Conservation (phyloP, 768 basidiomycete genomes). For the Hortiboletus flavorubellus region DNA sequence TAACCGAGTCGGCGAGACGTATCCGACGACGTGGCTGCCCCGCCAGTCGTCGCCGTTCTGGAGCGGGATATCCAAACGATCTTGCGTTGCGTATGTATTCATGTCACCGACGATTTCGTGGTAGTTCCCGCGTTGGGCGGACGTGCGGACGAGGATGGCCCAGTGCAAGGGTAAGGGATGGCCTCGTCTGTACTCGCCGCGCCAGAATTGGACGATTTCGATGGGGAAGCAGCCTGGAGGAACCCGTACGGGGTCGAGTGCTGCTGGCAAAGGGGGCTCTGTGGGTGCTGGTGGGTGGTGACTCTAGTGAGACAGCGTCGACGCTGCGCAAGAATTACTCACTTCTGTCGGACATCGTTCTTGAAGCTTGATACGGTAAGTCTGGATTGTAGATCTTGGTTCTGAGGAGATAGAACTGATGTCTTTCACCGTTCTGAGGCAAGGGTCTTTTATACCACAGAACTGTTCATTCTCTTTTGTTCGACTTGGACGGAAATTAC, state of each 20-base stretch:
- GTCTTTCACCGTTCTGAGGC: not conserved
- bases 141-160: slow-evolving; percentile 26
- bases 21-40: slow-evolving; percentile 25
- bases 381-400: not conserved
- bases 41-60: slow-evolving; percentile 20
- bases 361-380: not conserved
- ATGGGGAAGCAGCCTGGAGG: slow-evolving; percentile 17
- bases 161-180: slow-evolving; percentile 27
- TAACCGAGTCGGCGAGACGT: slow-evolving; percentile 15
- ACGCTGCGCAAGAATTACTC: not conserved
- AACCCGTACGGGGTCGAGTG: slow-evolving; percentile 19
- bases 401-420: not conserved
- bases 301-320: not conserved
- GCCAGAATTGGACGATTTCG: slow-evolving; percentile 31
- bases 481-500: slow-evolving; percentile 1
- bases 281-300: not conserved
- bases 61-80: slow-evolving; percentile 15
- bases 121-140: slow-evolving; percentile 17
- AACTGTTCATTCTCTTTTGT: not conserved
- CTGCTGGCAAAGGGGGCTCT: not conserved
- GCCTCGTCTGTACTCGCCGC: slow-evolving; percentile 16
- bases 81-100: slow-evolving; percentile 19
- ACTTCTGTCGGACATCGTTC: slow-evolving; percentile 4
- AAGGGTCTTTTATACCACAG: not conserved
- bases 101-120: slow-evolving; percentile 30